A percentile compares a stretch with the other conserved stretches of the same genome.
Conservation (phyloP, 495 filamentous ascomycete genomes). For the Bacidia rubella region DNA sequence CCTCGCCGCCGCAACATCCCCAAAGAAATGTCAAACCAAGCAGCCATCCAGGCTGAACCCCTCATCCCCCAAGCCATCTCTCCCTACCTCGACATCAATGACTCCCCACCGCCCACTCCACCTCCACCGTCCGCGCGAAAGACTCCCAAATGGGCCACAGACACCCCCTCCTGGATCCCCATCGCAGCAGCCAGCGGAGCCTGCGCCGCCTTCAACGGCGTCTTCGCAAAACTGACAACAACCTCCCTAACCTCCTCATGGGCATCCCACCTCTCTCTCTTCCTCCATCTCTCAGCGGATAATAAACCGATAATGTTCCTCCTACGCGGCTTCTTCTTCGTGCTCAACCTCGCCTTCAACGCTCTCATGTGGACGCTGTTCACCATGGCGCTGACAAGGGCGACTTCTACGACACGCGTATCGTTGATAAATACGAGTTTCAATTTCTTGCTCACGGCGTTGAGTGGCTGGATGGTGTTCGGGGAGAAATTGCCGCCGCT, state of each 20-base stretch:
- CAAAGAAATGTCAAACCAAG: not conserved
- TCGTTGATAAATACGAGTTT: constrained; percentile 84
- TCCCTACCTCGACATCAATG: constrained; percentile 3
- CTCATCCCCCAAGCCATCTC: constrained; percentile 8
- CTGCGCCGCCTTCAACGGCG: constrained; percentile 86
- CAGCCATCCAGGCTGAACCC: constrained; percentile 6
- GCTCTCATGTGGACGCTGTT: constrained; percentile 86
- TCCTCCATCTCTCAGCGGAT: constrained; percentile 32
- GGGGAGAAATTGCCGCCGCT: constrained; percentile 55
- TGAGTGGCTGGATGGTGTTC: constrained; percentile 69
- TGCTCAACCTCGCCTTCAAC: constrained; percentile 78
- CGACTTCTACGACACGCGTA: constrained; percentile 76
- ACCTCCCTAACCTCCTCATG: constrained; percentile 65
- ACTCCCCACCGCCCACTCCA: not conserved
- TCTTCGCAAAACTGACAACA: constrained; percentile 95
- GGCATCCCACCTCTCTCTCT: constrained; percentile 45
- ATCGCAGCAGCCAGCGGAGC: constrained; percentile 73
- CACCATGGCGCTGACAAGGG: constrained; percentile 69
- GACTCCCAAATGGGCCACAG: not conserved
- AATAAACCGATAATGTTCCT: constrained; percentile 17
- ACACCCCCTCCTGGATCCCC: constrained; percentile 49
- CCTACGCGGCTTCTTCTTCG: constrained; percentile 57
- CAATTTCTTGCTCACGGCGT: constrained; percentile 83
- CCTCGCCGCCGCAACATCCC: not conserved
- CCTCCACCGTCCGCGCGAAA: not conserved